Base-by-base conservation (phyloP, 352 stramenopile species). In the Globisporangium cederbergense region DNA sequence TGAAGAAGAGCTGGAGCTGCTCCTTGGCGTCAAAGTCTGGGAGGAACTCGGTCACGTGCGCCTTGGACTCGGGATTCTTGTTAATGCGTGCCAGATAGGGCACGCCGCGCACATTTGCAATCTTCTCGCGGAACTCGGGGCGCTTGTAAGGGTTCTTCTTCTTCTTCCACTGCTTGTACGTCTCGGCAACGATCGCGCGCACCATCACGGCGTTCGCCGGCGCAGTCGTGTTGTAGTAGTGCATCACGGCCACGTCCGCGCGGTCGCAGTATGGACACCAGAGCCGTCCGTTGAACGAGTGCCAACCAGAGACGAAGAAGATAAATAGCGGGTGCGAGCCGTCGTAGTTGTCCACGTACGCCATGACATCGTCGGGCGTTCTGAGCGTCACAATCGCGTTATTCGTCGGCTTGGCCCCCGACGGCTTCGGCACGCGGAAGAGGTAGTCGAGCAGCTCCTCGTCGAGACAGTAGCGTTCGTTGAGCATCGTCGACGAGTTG, bases 201-300 rank as follows among this genome's bases (percentile, higher is more conserved):
- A 94, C 40, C 54, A 94, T 20, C 49, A 90, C 73, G 7, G 85
- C 81, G 28, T 68, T 62, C 9, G 75, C 73, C 0, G 83, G 78
- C 10, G 85, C 85, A 22, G 81, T 78, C 63, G 86, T 79, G 64
- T 92, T 90, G 69, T 81, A 94, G 59, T 89, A 92, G 69, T 92
- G 79, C 63, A 85, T 83, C 47, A 86, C 73, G 4, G 81, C 74
- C n/a, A 94, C 58, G 49, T 92, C 77, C 2, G 81, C 78, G 42
- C 81, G 81, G 64, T 94, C 85, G 64, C 85, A 94, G 63, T 88
- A 92, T 58, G 77, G 83, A 58, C 85, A 94, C 85, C 85, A 94
- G n/a, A 92, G 72, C 0, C 85, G 81, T 25, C 81, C 85, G 62
- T 91, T 94, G 69, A 91, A 90, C 52, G 66, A 54, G 62, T 94